Conservation (phyloP, 2,329 filamentous ascomycete genomes). For the Ceratocystis smalleyi region DNA sequence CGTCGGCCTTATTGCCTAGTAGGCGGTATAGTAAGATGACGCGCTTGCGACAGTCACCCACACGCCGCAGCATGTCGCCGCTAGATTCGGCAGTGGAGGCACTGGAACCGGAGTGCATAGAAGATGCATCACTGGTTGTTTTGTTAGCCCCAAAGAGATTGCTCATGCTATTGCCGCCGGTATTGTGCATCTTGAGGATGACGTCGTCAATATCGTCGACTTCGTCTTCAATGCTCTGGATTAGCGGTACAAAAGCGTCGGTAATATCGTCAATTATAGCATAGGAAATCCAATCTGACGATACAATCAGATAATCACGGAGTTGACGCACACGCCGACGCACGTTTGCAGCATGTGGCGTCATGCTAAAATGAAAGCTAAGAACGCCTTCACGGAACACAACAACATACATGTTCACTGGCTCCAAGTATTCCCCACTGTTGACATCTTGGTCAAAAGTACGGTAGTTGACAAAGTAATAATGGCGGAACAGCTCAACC, state of each 20-base stretch:
- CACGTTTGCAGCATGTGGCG: constrained; percentile 90
- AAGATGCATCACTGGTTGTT: constrained; percentile 27
- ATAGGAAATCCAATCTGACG: constrained; percentile 96
- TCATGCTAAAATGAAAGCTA: constrained; percentile 94
- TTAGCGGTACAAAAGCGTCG: constrained; percentile 83
- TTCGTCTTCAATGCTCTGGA: constrained; percentile 85
- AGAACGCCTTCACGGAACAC: constrained; percentile 93
- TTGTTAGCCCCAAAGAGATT: neutral
- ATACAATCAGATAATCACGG: constrained; percentile 82
- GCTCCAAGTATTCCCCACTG: constrained; percentile 81
- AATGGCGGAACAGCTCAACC: constrained; percentile 90
- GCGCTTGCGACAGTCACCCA: constrained; percentile 89
- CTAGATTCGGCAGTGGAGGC: constrained; percentile 30
- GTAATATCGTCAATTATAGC: constrained; percentile 97
- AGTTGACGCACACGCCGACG: constrained; percentile 83
- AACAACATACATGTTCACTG: constrained; percentile 93
- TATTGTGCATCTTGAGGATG: constrained; percentile 60
- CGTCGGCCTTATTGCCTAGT: constrained; percentile 91
- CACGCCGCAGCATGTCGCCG: constrained; percentile 76
- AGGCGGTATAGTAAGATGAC: constrained; percentile 92
- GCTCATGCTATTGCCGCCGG: neutral
- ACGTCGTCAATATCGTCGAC: constrained; percentile 93
- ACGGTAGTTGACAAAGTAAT: constrained; percentile 97
- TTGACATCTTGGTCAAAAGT: constrained; percentile 90
- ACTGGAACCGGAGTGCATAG: constrained; percentile 20